These are phyloP conservation scores for Coemansia sp. DNA, from an alignment of 192 early-diverging fungal species.

Conservation along the genomic window DNA sequence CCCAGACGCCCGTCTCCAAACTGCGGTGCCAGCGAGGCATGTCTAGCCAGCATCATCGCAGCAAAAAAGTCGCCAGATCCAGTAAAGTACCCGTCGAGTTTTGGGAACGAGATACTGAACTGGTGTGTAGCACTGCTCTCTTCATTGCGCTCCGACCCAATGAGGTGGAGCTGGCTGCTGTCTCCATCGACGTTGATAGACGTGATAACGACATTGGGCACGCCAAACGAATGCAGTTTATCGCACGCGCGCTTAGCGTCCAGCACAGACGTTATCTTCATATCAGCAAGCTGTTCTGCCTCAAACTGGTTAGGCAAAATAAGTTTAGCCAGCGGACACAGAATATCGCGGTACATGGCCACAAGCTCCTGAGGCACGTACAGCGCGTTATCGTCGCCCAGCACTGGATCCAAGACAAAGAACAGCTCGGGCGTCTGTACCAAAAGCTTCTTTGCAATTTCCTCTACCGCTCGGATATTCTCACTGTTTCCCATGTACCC, in stretches of 20 bases:
- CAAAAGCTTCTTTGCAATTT: conserved; percentile 61
- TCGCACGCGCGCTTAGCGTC: conserved; percentile 62
- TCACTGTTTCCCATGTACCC: conserved; percentile 85
- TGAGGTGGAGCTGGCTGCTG: conserved; percentile 42
- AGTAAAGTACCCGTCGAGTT: conserved; percentile 76
- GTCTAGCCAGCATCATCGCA: conserved; percentile 68
- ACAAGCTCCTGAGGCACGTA: conserved; percentile 83
- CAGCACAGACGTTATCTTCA: conserved; percentile 53
- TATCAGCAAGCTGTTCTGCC: conserved; percentile 72
- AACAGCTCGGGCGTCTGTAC: conserved; percentile 41
- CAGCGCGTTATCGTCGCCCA: conserved; percentile 84
- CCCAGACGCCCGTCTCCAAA: conserved; percentile 10
- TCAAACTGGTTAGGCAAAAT: conserved; percentile 94
- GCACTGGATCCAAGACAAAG: conserved; percentile 82
- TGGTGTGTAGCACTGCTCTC: conserved; percentile 31
- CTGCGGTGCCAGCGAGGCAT: conserved; percentile 46
- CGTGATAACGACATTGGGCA: conserved; percentile 75
- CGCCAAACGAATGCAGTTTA: conserved; percentile 67
- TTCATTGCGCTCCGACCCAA: conserved; percentile 46
- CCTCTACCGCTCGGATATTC: conserved; percentile 61
- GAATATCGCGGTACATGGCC: conserved; percentile 70
- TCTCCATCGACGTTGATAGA: conserved; percentile 59
- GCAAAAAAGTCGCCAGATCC: conserved; percentile 94
- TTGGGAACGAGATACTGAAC: conserved; percentile 76
- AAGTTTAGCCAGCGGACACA: conserved; percentile 70